A percentile compares a stretch with the other conserved stretches of the same genome.
phyloP scores from a whole-genome alignment of 345 rosid genomes.

The Eucalyptus polyanthemos region DNA sequence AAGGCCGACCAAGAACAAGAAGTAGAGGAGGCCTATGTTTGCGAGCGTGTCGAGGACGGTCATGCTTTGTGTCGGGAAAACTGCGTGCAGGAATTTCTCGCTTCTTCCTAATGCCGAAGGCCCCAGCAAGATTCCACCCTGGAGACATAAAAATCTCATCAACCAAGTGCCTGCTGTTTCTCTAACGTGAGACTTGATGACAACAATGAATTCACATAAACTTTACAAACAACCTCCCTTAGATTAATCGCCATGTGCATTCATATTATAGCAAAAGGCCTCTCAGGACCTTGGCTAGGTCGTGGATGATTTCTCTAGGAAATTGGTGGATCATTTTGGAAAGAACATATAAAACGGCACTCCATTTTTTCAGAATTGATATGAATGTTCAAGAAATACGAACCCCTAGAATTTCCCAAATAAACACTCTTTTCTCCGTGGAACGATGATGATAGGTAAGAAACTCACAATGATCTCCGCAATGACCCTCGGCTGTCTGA shows the following conservation, averaged over 20 bases:
- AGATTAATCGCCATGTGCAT: not conserved
- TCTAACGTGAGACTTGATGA: not conserved
- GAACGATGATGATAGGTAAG: not conserved
- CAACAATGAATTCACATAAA: not conserved
- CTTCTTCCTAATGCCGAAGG: constrained; percentile 75
- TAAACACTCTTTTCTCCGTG: not conserved
- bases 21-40: constrained; percentile 65
- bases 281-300: not conserved
- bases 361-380: not conserved
- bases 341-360: not conserved
- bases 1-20: constrained; percentile 71
- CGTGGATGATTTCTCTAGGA: not conserved
- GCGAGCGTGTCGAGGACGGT: constrained; percentile 76
- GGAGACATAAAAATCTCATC: not conserved
- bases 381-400: not conserved
- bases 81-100: constrained; percentile 23
- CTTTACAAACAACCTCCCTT: not conserved
- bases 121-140: constrained; percentile 85
- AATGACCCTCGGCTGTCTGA: constrained; percentile 64
- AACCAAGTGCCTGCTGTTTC: not conserved
- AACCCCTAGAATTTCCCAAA: not conserved
- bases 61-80: constrained; percentile 45
- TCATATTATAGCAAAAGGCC: not conserved
- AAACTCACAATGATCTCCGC: constrained; percentile 71
- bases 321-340: not conserved